These are phyloP conservation scores for Citrus trifoliata DNA, from an alignment of 345 rosid genomes.

Conservation along the genomic window DNA sequence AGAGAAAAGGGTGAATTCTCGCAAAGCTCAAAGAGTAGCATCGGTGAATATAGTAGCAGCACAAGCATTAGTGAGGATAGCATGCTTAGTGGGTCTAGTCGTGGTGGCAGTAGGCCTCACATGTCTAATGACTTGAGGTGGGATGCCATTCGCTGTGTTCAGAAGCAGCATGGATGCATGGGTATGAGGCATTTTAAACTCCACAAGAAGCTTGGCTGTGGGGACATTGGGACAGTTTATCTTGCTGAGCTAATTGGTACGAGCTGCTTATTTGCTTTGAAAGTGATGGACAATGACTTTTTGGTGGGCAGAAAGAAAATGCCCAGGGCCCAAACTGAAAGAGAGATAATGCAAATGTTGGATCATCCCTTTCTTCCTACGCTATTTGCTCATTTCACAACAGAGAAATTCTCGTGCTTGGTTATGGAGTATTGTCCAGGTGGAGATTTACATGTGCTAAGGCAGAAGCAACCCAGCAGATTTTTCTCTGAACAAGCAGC, in stretches of 20 bases:
- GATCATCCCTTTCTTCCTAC: slow-evolving; percentile 91
- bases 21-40: slow-evolving; percentile 82
- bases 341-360: slow-evolving; percentile 72
- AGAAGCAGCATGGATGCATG: slow-evolving; percentile 60
- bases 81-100: slow-evolving; percentile 49
- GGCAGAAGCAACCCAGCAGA: slow-evolving; percentile 64
- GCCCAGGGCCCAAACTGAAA: slow-evolving; percentile 70
- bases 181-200: slow-evolving; percentile 63
- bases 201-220: slow-evolving; percentile 68
- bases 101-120: slow-evolving; percentile 63
- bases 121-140: slow-evolving; percentile 75
- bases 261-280: slow-evolving; percentile 62
- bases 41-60: slow-evolving; percentile 66
- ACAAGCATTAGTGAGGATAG: slow-evolving; percentile 58
- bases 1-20: slow-evolving; percentile 68
- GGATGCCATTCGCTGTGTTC: slow-evolving; percentile 59
- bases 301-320: slow-evolving; percentile 64
- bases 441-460: slow-evolving; percentile 74
- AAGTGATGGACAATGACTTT: slow-evolving; percentile 74
- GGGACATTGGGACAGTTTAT: slow-evolving; percentile 73
- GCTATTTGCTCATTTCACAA: slow-evolving; percentile 55
- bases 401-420: slow-evolving; percentile 67
- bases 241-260: slow-evolving; percentile 65
- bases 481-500: slow-evolving; percentile 72
- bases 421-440: slow-evolving; percentile 84